Evolutionary conservation across 495 filamentous ascomycete genomes (phyloP), one percentile per base, ranked within the genome.

Genomic region (Parathielavia hyrcaniae): DNA sequence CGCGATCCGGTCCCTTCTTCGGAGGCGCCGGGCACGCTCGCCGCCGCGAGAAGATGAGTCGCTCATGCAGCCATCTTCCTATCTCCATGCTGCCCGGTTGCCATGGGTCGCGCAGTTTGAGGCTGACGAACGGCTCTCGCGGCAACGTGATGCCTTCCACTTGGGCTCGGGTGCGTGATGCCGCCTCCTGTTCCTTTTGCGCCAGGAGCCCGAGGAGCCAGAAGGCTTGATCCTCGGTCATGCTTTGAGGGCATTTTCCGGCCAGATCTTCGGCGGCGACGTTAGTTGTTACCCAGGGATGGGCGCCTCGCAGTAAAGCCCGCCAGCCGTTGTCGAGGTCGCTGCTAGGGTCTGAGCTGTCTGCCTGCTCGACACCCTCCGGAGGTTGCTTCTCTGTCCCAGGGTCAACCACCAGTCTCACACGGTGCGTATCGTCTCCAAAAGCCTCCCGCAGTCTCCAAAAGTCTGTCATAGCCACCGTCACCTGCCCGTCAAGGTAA

Each of bases 181-280:
- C n/a, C 9, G 11, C 14, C 26, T 44, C 26, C 22, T 35, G 5
- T 38, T 32, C 3, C 19, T 30, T 26, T 41, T 59, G 57, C 14
- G 45, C 57, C 20, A 59, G 49, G 17, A 59, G 50, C 14, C 30
- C 49, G 7, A 59, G 48, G 35, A 59, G 53, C 57, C 57, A 59
- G 26, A 59, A 59, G 26, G 34, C 35, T 23, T 59, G 40, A 38
- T 59, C 40, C n/a, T 34, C 45, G 7, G 22, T 17, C 35, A 49
- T 32, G 4, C 26, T 32, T 4, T 5, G 13, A n/a, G 3, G 30
- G 16, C 14, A n/a, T 10, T n/a, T 13, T 8, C 0, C 20, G 6
- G 0, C 2, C 2, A 6, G 1, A 2, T 13, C 17, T 10, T 19
- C 34, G 11, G 5, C 3, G 7, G 20, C 20, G 12, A 7, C 14